phyloP scores from a whole-genome alignment of 2,329 filamentous ascomycete species.

The Penicillium hesseltinei region DNA sequence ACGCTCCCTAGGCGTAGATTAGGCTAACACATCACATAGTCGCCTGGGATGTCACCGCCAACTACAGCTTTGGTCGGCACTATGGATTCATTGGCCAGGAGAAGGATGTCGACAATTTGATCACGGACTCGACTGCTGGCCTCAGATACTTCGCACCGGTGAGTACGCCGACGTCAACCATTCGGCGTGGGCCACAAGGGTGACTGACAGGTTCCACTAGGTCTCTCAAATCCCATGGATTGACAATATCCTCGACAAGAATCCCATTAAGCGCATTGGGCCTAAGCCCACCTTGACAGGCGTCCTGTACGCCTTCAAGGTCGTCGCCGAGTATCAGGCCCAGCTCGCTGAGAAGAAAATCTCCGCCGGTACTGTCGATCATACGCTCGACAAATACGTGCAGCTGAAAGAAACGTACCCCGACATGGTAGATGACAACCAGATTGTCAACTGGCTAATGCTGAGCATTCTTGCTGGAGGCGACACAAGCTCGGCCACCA shows the following conservation, averaged over 20 bases:
- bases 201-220: background rate
- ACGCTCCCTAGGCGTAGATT: too few species aligned
- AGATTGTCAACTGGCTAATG: slow-evolving; percentile 39
- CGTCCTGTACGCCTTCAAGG: slow-evolving; percentile 22
- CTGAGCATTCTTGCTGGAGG: slow-evolving; percentile 38
- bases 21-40: slow-evolving; percentile 5
- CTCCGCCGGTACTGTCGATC: slow-evolving; percentile 17
- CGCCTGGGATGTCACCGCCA: slow-evolving; percentile 26
- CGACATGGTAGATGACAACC: background rate
- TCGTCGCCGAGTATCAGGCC: slow-evolving; percentile 20
- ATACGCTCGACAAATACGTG: slow-evolving; percentile 34
- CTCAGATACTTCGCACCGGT: slow-evolving; percentile 28
- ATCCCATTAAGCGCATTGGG: slow-evolving; percentile 28
- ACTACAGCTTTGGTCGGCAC: slow-evolving; percentile 23
- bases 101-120: slow-evolving; percentile 26
- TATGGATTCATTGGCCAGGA: slow-evolving; percentile 27
- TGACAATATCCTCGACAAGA: slow-evolving; percentile 32
- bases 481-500: slow-evolving; percentile 40
- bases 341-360: slow-evolving; percentile 13
- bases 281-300: slow-evolving; percentile 23
- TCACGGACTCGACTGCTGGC: slow-evolving; percentile 23
- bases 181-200: too few species aligned
- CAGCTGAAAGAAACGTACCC: too few species aligned
- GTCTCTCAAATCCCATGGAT: slow-evolving; percentile 27
- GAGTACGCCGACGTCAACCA: background rate